Percentiles rank a stretch among this genome's conserved stretches.
phyloP scores from a whole-genome alignment of 2,329 filamentous ascomycete genomes.

The Cercospora beticola region DNA sequence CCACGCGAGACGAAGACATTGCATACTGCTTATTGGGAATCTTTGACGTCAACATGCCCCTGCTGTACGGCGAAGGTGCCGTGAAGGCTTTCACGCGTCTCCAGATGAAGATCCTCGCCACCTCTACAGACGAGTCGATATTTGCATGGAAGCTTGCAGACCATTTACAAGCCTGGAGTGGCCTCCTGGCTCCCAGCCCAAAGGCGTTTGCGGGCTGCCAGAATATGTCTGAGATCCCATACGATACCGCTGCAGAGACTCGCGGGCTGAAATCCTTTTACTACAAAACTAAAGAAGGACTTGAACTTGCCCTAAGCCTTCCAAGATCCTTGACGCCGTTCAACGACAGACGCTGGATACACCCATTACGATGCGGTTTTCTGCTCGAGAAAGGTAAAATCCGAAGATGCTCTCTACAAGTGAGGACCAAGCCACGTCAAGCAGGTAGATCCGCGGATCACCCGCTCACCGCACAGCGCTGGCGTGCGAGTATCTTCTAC shows the following conservation, averaged over 20 bases:
- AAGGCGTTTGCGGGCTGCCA: neutral
- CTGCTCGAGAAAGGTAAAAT: neutral
- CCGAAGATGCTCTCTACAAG: neutral
- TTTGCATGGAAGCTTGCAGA: conserved; percentile 4
- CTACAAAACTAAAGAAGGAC: neutral
- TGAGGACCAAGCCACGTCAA: neutral
- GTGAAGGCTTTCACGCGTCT: conserved; percentile 14
- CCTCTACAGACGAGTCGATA: conserved; percentile 9
- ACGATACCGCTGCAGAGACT: neutral
- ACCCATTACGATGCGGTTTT: neutral
- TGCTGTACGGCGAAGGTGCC: conserved; percentile 18
- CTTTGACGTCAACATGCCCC: conserved; percentile 45
- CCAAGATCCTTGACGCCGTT: neutral
- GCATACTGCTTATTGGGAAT: conserved; percentile 50
- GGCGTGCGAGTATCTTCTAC: neutral
- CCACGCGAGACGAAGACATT: conserved; percentile 40
- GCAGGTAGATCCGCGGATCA: neutral
- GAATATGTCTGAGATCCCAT: neutral
- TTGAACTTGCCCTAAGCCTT: neutral
- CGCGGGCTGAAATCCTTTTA: neutral
- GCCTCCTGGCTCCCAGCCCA: neutral
- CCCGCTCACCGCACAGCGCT: neutral
- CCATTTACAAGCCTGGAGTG: neutral
- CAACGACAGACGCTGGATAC: neutral
- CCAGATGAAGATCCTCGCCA: conserved; percentile 11